Evolutionary conservation across 257 asterid species (phyloP).

Genomic region (Nicotiana noctiflora): DNA sequence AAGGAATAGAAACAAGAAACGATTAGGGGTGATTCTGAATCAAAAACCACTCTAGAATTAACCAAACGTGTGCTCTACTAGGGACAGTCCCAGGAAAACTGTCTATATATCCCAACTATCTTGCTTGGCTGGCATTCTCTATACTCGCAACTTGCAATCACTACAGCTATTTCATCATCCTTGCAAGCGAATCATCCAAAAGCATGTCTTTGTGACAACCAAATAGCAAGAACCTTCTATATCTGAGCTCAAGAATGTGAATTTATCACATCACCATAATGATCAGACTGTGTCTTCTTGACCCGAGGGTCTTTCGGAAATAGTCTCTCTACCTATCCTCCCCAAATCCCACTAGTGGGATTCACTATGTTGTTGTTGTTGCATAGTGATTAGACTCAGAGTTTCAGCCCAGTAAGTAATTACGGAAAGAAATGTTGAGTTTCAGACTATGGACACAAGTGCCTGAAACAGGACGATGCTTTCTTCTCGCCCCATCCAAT

Average conservation of each 20-base stretch:
- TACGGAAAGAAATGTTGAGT: slow-evolving; percentile 39
- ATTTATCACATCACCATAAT: background rate
- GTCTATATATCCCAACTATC: too few relatives aligned
- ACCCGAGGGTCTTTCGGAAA: too few relatives aligned
- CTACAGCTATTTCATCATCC: background rate
- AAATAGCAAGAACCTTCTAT: slow-evolving; percentile 21
- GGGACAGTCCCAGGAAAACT: too few relatives aligned
- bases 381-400: slow-evolving; percentile 8
- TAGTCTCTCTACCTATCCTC: too few relatives aligned
- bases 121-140: too few relatives aligned
- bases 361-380: too few relatives aligned
- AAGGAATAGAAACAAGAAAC: too few relatives aligned
- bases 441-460: slow-evolving; percentile 25
- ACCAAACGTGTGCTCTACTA: too few relatives aligned
- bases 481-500: slow-evolving; percentile 27
- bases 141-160: background rate
- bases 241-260: slow-evolving; percentile 12
- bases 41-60: too few relatives aligned
- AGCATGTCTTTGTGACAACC: slow-evolving; percentile 35
- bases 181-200: background rate
- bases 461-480: slow-evolving; percentile 42
- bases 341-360: too few relatives aligned
- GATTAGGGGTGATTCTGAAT: too few relatives aligned
- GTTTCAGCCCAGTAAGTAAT: slow-evolving; percentile 18
- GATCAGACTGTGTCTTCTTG: too few relatives aligned